Conservation (phyloP, 2,329 filamentous ascomycete species). For the Stenocarpella maydis region DNA sequence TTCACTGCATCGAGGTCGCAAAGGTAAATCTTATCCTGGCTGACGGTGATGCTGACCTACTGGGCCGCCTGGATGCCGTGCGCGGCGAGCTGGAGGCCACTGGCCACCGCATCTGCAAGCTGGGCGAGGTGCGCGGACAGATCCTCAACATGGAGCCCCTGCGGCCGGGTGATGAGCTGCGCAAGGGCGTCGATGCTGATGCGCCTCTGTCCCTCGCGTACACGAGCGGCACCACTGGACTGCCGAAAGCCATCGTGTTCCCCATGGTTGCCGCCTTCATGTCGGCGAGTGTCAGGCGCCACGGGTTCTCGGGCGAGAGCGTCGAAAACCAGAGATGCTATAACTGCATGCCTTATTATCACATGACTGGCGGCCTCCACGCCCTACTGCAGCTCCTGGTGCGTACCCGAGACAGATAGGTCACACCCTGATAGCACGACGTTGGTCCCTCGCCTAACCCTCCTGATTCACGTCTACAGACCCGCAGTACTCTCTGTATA, state of each 20-base stretch:
- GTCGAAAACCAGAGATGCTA: constrained; percentile 69
- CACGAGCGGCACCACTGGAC: constrained; percentile 78
- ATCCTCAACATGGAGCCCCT: constrained; percentile 54
- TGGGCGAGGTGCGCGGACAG: constrained; percentile 58
- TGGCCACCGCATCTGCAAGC: constrained; percentile 63
- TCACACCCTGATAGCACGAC: constrained; percentile 37
- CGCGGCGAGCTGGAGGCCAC: constrained; percentile 56
- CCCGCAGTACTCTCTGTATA: constrained; percentile 65
- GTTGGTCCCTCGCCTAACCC: not conserved
- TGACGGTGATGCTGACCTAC: constrained; percentile 62
- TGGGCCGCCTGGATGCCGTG: constrained; percentile 65
- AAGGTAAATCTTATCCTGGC: constrained; percentile 65
- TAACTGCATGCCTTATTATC: constrained; percentile 79
- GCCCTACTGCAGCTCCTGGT: constrained; percentile 63
- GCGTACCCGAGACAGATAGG: constrained; percentile 42
- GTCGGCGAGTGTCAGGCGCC: constrained; percentile 39
- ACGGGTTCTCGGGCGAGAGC: constrained; percentile 25
- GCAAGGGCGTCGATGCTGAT: constrained; percentile 57
- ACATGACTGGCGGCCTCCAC: constrained; percentile 74
- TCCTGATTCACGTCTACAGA: constrained; percentile 37
- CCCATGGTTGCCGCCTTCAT: constrained; percentile 54
- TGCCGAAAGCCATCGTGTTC: constrained; percentile 76
- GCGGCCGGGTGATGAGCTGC: constrained; percentile 63
- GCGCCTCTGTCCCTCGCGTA: constrained; percentile 74
- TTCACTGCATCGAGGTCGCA: constrained; percentile 71